Evolutionary conservation across 1,284 basidiomycete species (phyloP).

Genomic region (Naganishia sp.): DNA sequence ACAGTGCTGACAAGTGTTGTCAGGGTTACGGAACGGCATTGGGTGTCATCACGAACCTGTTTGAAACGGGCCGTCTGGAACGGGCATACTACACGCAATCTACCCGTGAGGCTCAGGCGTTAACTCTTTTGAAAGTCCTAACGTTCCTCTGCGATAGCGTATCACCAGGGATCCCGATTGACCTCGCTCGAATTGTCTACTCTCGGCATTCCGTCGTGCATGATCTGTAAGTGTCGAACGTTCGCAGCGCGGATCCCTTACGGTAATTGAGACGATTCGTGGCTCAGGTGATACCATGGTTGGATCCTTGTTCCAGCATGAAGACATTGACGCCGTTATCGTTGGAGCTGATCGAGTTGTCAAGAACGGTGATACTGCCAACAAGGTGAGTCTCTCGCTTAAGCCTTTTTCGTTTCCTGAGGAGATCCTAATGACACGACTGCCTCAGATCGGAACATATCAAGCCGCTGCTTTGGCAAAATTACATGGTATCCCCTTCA

Average conservation of each 20-base stretch:
- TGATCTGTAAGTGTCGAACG: conserved; percentile 64
- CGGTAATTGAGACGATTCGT: too few relatives aligned
- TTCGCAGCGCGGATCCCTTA: background rate
- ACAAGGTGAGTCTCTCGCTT: conserved; percentile 64
- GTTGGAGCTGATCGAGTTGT: conserved; percentile 86
- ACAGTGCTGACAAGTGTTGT: background rate
- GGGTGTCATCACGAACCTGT: conserved; percentile 85
- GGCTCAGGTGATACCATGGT: conserved; percentile 78
- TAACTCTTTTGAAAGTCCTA: background rate
- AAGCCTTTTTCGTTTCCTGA: background rate
- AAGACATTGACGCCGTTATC: conserved; percentile 79
- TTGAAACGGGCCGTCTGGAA: conserved; percentile 71
- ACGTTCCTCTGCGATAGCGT: conserved; percentile 55
- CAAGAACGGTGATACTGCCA: conserved; percentile 87
- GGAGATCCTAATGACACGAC: background rate
- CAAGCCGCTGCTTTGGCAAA: conserved; percentile 85
- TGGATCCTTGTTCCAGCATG: conserved; percentile 83
- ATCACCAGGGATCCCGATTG: conserved; percentile 78
- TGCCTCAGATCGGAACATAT: conserved; percentile 75
- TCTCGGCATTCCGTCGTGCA: conserved; percentile 77
- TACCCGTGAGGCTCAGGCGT: conserved; percentile 55
- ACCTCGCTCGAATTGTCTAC: conserved; percentile 84
- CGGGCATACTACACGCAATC: conserved; percentile 88
- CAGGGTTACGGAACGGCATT: conserved; percentile 91
- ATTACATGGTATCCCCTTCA: conserved; percentile 79